phyloP scores from a whole-genome alignment of 1,139 yeast species.

The Scheffersomyces cryptocercus region DNA sequence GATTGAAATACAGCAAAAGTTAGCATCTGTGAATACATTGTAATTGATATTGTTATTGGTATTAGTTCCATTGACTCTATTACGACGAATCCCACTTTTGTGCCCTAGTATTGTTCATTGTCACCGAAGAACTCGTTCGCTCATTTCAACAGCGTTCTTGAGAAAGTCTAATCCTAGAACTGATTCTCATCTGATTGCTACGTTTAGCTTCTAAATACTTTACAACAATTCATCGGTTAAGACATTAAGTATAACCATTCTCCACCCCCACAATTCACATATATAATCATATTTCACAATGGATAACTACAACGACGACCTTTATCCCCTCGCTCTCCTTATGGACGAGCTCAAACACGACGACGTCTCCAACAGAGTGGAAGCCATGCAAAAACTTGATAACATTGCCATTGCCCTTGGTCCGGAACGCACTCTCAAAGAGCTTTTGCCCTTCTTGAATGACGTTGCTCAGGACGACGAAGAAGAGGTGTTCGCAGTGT shows the following conservation, averaged over 20 bases:
- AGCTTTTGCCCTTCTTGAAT: slow-evolving; percentile 80
- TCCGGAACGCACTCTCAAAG: slow-evolving; percentile 86
- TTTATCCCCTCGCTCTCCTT: slow-evolving; percentile 91
- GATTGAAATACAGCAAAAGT: too few relatives aligned
- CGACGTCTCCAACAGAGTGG: slow-evolving; percentile 89
- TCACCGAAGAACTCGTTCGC: too few relatives aligned
- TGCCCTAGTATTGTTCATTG: too few relatives aligned
- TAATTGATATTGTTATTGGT: too few relatives aligned
- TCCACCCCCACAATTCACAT: not conserved
- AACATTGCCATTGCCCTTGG: slow-evolving; percentile 96
- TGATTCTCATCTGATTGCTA: too few relatives aligned
- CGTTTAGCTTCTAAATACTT: too few relatives aligned
- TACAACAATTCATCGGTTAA: not conserved
- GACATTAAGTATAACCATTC: not conserved
- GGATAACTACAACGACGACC: slow-evolving; percentile 57
- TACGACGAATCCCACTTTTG: too few relatives aligned
- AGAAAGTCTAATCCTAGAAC: too few relatives aligned
- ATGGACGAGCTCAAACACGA: slow-evolving; percentile 96
- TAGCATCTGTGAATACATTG: too few relatives aligned
- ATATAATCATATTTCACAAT: slow-evolving; percentile 14
- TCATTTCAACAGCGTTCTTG: too few relatives aligned
- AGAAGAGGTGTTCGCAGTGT: slow-evolving; percentile 93
- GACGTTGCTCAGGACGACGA: slow-evolving; percentile 96
- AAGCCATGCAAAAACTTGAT: slow-evolving; percentile 92
- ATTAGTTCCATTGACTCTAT: too few relatives aligned